Base-by-base conservation (phyloP, 2,329 filamentous ascomycete genomes). In the Fusarium sororula region DNA sequence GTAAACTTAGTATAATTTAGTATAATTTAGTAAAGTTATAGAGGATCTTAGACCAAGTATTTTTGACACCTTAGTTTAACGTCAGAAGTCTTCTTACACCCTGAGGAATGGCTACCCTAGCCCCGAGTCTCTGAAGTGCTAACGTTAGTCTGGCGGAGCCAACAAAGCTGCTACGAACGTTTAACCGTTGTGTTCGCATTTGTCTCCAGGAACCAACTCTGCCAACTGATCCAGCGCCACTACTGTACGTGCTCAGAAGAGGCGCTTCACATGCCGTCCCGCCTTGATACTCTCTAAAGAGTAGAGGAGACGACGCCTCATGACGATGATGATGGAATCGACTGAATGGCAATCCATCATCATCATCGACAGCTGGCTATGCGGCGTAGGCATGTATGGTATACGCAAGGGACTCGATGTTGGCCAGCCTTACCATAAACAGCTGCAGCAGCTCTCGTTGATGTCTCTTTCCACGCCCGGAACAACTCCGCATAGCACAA, bases 401-500 rank as follows among this genome's bases (percentile, higher is more conserved):
- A 66, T 61, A 72, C 72, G 77, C 75, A 77, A 78, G 77, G 70
- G 74, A 75, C 50, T 60, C 53, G 55, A 68, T 41, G 26, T 69
- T 47, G 66, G 38, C 48, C 69, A 58, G 56, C 57, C 47, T 70
- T 56, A 47, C 44, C 59, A 63, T 30, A 57, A 53, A 38, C 69
- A 67, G 64, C 55, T 45, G 41, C 59, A 64, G 57, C 48, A 37
- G 66, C 41, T 47, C 48, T 58, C 55, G 44, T 55, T 53, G 59
- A 56, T 56, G 24, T 57, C 51, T 59, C 51, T 45, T 75, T 42
- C 60, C 55, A 55, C 48, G 44, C 45, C 48, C 60, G 57, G 75
- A 70, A 73, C 68, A 77, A 61, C 64, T 73, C 69, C 67, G 67
- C 48, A 63, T 53, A 72, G 63, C 66, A 70, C 47, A 69, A 70